These are phyloP conservation scores for Asterella californica DNA, from an alignment of 225 moss, liverwort and hornwort species.

Conservation along the genomic window DNA sequence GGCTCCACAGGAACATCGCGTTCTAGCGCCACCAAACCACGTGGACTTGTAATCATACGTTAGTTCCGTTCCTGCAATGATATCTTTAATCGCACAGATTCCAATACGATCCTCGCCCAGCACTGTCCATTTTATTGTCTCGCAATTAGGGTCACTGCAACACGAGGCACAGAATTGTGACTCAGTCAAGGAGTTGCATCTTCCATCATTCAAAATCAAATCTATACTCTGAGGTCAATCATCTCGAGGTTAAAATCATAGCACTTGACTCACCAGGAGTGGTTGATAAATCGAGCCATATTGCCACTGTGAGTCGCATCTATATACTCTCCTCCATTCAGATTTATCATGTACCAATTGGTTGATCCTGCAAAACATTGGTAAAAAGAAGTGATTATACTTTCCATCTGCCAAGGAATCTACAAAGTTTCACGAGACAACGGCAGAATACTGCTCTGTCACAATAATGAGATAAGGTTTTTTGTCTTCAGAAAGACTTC, in stretches of 20 bases:
- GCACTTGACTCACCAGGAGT: conserved; percentile 52
- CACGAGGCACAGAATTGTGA: background rate
- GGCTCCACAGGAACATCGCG: conserved; percentile 53
- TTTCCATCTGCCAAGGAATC: background rate
- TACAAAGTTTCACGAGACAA: background rate
- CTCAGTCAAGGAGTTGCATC: background rate
- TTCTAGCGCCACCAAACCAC: conserved; percentile 39
- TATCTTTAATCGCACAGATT: conserved; percentile 48
- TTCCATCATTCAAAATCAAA: background rate
- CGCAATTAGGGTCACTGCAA: conserved; percentile 64
- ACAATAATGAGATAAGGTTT: background rate
- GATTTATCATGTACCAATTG: conserved; percentile 40
- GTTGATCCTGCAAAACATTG: conserved; percentile 31
- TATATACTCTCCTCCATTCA: conserved; percentile 39
- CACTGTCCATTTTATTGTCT: conserved; percentile 52
- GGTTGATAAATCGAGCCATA: conserved; percentile 52
- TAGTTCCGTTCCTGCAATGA: conserved; percentile 53
- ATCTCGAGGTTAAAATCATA: background rate
- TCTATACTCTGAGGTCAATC: background rate
- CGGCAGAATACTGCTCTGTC: background rate
- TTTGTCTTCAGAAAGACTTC: background rate
- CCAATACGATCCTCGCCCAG: conserved; percentile 61
- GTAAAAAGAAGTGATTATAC: background rate
- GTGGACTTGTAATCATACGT: conserved; percentile 57
- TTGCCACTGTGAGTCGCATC: conserved; percentile 56